These are phyloP conservation scores for Plasmodium knowlesi DNA, from an alignment of 169 alveolate species.

Conservation along the genomic window DNA sequence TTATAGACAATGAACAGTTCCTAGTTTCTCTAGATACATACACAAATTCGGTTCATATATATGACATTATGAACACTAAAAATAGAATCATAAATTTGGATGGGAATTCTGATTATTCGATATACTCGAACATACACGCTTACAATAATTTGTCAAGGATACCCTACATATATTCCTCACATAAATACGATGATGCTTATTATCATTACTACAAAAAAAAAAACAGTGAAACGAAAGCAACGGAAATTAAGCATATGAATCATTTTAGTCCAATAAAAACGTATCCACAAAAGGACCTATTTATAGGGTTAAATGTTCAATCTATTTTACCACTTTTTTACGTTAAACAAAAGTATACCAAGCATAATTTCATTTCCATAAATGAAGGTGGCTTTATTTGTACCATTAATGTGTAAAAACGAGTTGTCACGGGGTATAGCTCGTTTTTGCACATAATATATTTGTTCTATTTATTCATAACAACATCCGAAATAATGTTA, in stretches of 20 bases:
- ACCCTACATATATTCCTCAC: slow-evolving; percentile 55
- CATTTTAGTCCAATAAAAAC: slow-evolving; percentile 65
- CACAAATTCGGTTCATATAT: slow-evolving; percentile 68
- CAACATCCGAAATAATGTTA: background rate
- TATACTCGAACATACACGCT: slow-evolving; percentile 2
- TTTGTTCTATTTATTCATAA: slow-evolving; percentile 6
- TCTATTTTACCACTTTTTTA: slow-evolving; percentile 74
- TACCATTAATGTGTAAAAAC: slow-evolving; percentile 66
- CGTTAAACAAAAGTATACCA: slow-evolving; percentile 68
- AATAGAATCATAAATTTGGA: slow-evolving; percentile 45
- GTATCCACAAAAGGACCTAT: slow-evolving; percentile 67
- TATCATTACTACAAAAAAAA: slow-evolving; percentile 54
- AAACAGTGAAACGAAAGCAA: slow-evolving; percentile 54
- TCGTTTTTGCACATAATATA: background rate
- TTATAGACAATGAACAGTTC: slow-evolving; percentile 72
- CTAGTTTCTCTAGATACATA: slow-evolving; percentile 73
- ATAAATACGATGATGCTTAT: slow-evolving; percentile 44
- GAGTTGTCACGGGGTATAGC: background rate
- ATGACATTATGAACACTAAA: slow-evolving; percentile 43
- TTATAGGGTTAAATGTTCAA: slow-evolving; percentile 71
- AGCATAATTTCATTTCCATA: slow-evolving; percentile 71
- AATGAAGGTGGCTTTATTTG: slow-evolving; percentile 73
- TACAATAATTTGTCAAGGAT: slow-evolving; percentile 67
- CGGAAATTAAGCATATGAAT: slow-evolving; percentile 40
- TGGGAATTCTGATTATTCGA: slow-evolving; percentile 55